Percentiles rank a stretch among this genome's conserved stretches.
These are phyloP conservation scores for Coniella lustricola DNA, from an alignment of 2,329 filamentous ascomycete species.

Conservation along the genomic window DNA sequence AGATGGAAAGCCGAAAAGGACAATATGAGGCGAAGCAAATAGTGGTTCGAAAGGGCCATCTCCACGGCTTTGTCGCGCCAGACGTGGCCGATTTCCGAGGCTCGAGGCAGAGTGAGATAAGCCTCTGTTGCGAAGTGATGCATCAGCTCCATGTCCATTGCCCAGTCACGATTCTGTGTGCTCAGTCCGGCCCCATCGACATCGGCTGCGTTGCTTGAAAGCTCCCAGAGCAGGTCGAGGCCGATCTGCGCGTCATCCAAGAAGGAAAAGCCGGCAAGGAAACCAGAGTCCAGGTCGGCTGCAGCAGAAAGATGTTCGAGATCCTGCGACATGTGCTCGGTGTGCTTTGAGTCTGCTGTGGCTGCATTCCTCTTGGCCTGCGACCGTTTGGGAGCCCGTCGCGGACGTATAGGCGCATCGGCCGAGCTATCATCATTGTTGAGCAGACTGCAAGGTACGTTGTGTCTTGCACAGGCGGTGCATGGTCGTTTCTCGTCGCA, in stretches of 20 bases:
- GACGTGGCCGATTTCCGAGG: slow-evolving; percentile 19
- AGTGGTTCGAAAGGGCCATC: slow-evolving; percentile 22
- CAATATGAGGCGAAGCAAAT: slow-evolving; percentile 25
- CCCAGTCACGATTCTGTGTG: slow-evolving; percentile 28
- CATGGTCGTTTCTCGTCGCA: slow-evolving; percentile 17
- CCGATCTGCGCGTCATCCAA: neutral
- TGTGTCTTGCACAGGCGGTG: slow-evolving; percentile 14
- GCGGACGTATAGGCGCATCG: neutral
- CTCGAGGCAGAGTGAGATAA: slow-evolving; percentile 24
- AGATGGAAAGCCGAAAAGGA: slow-evolving; percentile 25
- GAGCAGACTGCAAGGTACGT: slow-evolving; percentile 13
- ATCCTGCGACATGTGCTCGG: no score
- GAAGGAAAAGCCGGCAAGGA: no score
- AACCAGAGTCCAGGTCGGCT: no score
- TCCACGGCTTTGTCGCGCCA: slow-evolving; percentile 24
- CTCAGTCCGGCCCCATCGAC: neutral
- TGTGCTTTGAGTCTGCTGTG: no score
- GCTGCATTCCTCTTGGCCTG: no score
- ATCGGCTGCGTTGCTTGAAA: neutral
- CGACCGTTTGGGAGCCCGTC: no score
- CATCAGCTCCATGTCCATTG: slow-evolving; percentile 28
- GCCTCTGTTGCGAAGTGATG: slow-evolving; percentile 22
- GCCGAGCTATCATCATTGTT: neutral
- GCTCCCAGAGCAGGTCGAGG: neutral
- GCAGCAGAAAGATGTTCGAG: no score